Base-by-base conservation (phyloP, 805 yeast species). In the Pichia phayaonensis region DNA sequence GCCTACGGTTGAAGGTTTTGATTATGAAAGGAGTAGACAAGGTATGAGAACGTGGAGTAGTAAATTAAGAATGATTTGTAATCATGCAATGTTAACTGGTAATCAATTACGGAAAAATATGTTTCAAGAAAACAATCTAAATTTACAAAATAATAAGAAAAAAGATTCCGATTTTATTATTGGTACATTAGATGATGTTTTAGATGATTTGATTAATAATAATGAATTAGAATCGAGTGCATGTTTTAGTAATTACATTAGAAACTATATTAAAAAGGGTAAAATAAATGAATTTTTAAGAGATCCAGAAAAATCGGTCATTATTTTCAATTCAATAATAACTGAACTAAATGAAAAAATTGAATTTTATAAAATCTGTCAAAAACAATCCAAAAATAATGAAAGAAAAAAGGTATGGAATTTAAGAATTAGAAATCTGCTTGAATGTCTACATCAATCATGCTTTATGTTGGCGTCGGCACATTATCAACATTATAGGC, bases 401-500 rank as follows among this genome's bases (percentile, higher is more conserved):
- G 48, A 54, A 34, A 58, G 59, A 7, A 47, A 43, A 12, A 46
- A 41, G 21, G 18, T 42, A 16, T 44, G 52, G 42, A 52, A 46
- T 31, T 39, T 48, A 1, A 68, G 74, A 47, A 59, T 76, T 12
- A 66, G 86, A 54, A 60, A 69, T 15, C 75, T 81, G 80, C 56
- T 74, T 31, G 84, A 87, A 46, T 59, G 80, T 12, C 66, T 87
- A 16, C 97, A 94, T 62, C 82, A 90, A 47, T 75, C 84, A 42
- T 84, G 79, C 60, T 92, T 90, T 61, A 79, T 89, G 54, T 70
- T 86, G 24, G 97, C 88, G 0, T 80, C 90, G 2, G 78, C 86
- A 0, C 79, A 84, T 59, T 86, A 75, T 55, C 90, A 84, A 57
- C 61, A 72, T 34, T 71, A 72, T 42, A 61, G 68, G 13, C 74